Conservation (phyloP, 768 basidiomycete genomes). For the Tricholoma terreum region DNA sequence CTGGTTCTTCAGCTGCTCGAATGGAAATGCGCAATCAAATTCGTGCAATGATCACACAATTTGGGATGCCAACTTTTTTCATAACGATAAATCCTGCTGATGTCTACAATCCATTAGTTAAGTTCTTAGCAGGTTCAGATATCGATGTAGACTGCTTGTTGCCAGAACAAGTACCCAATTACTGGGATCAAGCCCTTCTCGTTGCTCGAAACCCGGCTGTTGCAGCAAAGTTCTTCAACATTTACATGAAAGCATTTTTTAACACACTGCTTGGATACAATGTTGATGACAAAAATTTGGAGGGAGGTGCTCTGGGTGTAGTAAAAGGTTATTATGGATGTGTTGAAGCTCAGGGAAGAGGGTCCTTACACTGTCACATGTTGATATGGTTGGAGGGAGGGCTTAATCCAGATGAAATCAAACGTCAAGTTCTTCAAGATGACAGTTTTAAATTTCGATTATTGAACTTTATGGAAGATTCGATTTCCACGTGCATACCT, state of each 20-base stretch:
- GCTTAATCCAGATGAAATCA: too few relatives aligned
- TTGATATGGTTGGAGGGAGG: too few relatives aligned
- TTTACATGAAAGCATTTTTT: conserved; percentile 36
- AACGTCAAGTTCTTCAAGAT: conserved; percentile 12
- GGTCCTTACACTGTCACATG: too few relatives aligned
- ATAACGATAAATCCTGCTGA: too few relatives aligned
- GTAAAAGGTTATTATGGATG: conserved; percentile 31
- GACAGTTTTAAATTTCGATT: conserved; percentile 17
- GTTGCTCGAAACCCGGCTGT: too few relatives aligned
- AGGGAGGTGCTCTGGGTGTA: conserved; percentile 31
- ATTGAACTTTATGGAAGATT: conserved; percentile 26
- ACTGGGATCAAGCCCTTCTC: too few relatives aligned
- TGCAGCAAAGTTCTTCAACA: conserved; percentile 40
- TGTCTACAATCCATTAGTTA: conserved; percentile 40
- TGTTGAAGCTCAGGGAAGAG: too few relatives aligned
- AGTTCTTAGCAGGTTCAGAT: conserved; percentile 33
- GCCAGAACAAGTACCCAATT: conserved; percentile 18
- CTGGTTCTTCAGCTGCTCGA: conserved; percentile 35
- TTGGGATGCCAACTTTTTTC: too few relatives aligned
- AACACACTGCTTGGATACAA: conserved; percentile 22
- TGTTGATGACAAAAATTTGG: background rate
- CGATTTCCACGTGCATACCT: conserved; percentile 24
- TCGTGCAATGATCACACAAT: conserved; percentile 28
- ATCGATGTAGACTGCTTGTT: conserved; percentile 33
- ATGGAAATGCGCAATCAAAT: too few relatives aligned